These are phyloP conservation scores for Pinus tabuliformis DNA, from an alignment of 75 land plant genomes.

Conservation along the genomic window DNA sequence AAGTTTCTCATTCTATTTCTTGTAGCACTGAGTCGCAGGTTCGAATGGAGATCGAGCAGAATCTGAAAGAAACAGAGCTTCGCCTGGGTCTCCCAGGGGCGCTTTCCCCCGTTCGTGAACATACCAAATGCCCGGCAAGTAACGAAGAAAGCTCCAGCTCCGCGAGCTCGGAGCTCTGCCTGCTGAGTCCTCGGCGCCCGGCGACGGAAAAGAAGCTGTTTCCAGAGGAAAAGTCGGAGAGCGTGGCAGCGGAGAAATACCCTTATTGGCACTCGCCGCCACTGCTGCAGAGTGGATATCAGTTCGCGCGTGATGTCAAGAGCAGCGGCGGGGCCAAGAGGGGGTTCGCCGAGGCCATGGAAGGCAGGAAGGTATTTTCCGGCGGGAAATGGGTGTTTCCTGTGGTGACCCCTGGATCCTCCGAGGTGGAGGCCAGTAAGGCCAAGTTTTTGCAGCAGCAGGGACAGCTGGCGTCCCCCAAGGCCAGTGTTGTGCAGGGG, in stretches of 20 bases:
- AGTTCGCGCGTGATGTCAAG: not conserved
- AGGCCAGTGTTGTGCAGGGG: not conserved
- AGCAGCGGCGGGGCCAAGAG: constrained; percentile 37
- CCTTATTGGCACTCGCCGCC: not conserved
- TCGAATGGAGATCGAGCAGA: constrained; percentile 11
- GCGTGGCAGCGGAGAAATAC: constrained; percentile 2
- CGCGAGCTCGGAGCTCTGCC: constrained; percentile 16
- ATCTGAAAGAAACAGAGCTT: constrained; percentile 58
- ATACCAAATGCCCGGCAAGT: not conserved
- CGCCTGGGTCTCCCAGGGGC: constrained; percentile 69
- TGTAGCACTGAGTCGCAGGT: not conserved
- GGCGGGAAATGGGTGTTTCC: constrained; percentile 32
- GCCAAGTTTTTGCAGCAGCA: not conserved
- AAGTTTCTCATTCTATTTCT: no score
- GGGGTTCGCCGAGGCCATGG: constrained; percentile 57
- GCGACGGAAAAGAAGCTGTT: constrained; percentile 44
- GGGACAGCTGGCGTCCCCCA: not conserved
- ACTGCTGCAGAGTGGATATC: constrained; percentile 12
- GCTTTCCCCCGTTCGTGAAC: constrained; percentile 43
- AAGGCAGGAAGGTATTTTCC: constrained; percentile 17
- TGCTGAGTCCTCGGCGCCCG: constrained; percentile 20
- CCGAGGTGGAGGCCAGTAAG: not conserved
- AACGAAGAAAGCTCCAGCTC: not conserved
- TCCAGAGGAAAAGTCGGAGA: constrained; percentile 25
- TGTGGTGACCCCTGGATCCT: constrained; percentile 16